Conservation (phyloP, 345 rosid species). For the Bruguiera sexangula region DNA sequence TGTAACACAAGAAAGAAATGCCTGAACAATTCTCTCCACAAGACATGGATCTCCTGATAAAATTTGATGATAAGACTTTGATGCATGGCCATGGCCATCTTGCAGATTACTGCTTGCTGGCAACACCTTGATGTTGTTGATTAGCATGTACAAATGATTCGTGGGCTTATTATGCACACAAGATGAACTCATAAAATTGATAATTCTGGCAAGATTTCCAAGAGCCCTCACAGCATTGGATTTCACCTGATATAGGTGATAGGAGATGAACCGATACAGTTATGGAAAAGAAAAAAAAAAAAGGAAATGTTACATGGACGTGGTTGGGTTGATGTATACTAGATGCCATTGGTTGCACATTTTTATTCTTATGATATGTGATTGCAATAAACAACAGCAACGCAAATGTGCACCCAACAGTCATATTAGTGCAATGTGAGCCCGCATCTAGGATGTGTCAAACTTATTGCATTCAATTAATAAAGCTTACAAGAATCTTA, state of each 20-base stretch:
- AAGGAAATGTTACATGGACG: too few relatives aligned
- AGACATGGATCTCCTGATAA: constrained; percentile 36
- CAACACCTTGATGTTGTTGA: constrained; percentile 5
- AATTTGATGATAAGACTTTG: constrained; percentile 25
- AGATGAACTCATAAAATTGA: constrained; percentile 32
- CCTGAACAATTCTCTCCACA: constrained; percentile 77
- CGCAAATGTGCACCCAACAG: too few relatives aligned
- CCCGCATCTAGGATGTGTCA: too few relatives aligned
- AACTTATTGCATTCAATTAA: too few relatives aligned
- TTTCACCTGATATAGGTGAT: constrained; percentile 45
- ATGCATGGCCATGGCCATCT: constrained; percentile 15
- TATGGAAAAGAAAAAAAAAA: not conserved
- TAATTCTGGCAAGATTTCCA: constrained; percentile 73
- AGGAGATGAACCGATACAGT: constrained; percentile 1
- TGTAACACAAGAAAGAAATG: constrained; percentile 92
- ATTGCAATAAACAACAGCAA: too few relatives aligned
- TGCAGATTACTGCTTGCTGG: constrained; percentile 18
- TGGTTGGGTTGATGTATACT: too few relatives aligned
- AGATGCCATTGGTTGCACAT: too few relatives aligned
- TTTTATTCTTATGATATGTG: too few relatives aligned
- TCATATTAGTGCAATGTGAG: too few relatives aligned
- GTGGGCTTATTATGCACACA: constrained; percentile 27
- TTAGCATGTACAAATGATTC: constrained; percentile 21
- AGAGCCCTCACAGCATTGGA: constrained; percentile 92
- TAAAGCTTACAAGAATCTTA: not conserved